Evolutionary conservation across 176 grass and related monocot genomes (phyloP).

Genomic region (Raddia distichophylla): DNA sequence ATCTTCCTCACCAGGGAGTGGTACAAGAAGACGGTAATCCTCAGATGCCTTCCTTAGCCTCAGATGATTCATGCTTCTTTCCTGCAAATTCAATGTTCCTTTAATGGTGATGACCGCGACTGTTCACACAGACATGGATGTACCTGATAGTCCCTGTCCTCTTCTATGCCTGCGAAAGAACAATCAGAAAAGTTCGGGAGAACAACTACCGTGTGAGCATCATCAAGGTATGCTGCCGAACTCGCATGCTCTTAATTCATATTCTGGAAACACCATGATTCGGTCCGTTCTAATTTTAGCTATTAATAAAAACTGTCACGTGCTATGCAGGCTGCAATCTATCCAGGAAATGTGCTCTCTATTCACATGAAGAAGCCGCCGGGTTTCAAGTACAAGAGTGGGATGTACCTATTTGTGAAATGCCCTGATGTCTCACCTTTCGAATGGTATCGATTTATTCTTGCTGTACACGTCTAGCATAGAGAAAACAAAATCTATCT

Average conservation of each 20-base stretch:
- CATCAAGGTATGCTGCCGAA: slow-evolving; percentile 61
- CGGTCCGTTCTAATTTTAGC: neutral
- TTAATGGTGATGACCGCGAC: slow-evolving; percentile 19
- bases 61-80: neutral
- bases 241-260: neutral
- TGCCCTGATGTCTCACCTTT: slow-evolving; percentile 95
- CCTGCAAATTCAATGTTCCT: neutral
- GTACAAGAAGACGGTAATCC: slow-evolving; percentile 95
- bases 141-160: slow-evolving; percentile 83
- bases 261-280: slow-evolving; percentile 12
- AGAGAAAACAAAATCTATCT: slow-evolving; percentile 12
- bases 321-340: slow-evolving; percentile 81
- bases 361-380: slow-evolving; percentile 92
- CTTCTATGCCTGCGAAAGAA: slow-evolving; percentile 95
- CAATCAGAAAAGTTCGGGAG: slow-evolving; percentile 90
- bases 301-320: slow-evolving; percentile 2
- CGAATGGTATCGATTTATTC: slow-evolving; percentile 68
- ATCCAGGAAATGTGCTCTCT: slow-evolving; percentile 94
- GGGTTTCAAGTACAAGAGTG: slow-evolving; percentile 96
- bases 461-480: neutral
- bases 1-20: slow-evolving; percentile 88
- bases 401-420: slow-evolving; percentile 99
- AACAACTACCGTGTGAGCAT: slow-evolving; percentile 74
- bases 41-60: neutral
- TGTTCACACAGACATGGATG: slow-evolving; percentile 92